A percentile compares a stretch with the other conserved stretches of the same genome.
phyloP scores from a whole-genome alignment of 2,329 filamentous ascomycete species.

The Parastagonospora avenae region DNA sequence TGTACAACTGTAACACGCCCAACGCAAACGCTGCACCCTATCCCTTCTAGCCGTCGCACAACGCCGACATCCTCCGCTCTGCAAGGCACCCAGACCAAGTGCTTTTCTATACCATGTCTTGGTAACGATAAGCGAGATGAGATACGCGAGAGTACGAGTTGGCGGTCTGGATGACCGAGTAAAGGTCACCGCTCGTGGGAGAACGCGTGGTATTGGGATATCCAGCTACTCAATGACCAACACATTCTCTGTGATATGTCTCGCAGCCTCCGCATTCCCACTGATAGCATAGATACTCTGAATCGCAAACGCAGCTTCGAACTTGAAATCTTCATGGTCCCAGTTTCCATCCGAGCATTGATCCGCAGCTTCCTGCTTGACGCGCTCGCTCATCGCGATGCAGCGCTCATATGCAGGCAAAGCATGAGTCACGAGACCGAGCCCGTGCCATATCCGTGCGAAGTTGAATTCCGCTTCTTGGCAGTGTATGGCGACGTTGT shows the following conservation, averaged over 20 bases:
- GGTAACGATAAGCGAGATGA: no score
- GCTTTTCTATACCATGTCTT: no score
- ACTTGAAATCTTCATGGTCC: conserved; percentile 62
- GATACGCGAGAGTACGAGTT: no score
- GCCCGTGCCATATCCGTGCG: conserved; percentile 74
- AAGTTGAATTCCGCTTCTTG: conserved; percentile 86
- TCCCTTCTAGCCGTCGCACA: no score
- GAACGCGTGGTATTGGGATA: no score
- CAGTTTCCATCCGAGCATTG: conserved; percentile 41
- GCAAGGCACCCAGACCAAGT: no score
- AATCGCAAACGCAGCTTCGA: conserved; percentile 76
- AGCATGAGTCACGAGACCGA: conserved; percentile 75
- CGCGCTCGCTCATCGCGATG: conserved; percentile 55
- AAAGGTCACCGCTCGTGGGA: no score
- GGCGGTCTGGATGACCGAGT: no score
- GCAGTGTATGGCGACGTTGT: conserved; percentile 52
- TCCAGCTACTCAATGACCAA: conserved; percentile 48
- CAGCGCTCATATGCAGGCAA: conserved; percentile 71
- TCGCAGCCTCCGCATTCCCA: conserved; percentile 67
- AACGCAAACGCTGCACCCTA: no score
- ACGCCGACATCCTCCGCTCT: no score
- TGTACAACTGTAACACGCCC: no score
- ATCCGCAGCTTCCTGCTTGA: conserved; percentile 32
- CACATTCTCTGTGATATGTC: conserved; percentile 63
- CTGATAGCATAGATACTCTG: conserved; percentile 69